phyloP scores from a whole-genome alignment of 2,329 filamentous ascomycete genomes.

The Hypoxylon sp. region DNA sequence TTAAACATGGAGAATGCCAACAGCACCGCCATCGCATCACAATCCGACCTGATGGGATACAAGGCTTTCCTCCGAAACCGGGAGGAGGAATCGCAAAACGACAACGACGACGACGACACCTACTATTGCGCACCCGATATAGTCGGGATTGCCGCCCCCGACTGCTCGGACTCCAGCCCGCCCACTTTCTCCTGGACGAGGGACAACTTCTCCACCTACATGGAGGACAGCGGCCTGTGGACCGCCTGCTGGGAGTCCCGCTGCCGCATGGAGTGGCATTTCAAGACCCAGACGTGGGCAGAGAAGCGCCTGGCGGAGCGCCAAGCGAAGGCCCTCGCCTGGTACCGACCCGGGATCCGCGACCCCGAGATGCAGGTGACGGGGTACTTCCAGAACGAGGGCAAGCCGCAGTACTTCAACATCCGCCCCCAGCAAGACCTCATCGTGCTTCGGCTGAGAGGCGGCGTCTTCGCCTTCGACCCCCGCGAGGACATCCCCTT shows the following conservation, averaged over 20 bases:
- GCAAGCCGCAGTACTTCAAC: background rate
- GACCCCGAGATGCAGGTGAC: background rate
- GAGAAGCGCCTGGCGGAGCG: background rate
- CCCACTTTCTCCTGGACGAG: background rate
- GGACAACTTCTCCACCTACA: background rate
- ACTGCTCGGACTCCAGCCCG: background rate
- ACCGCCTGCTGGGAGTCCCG: background rate
- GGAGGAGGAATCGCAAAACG: no score
- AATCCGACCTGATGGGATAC: background rate
- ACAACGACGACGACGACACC: no score
- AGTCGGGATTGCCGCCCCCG: background rate
- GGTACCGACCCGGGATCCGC: no score
- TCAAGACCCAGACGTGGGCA: background rate
- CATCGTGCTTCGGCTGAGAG: background rate
- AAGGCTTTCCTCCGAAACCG: no score
- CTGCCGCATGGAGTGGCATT: background rate
- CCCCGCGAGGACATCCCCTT: background rate
- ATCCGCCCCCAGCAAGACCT: background rate
- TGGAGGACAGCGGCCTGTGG: background rate
- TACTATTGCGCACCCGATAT: background rate
- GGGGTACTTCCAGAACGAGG: background rate
- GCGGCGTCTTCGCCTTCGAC: background rate
- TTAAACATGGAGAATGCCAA: background rate
- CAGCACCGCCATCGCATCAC: background rate
- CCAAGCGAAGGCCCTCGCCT: background rate